Evolutionary conservation across 345 rosid genomes (phyloP), one percentile per base, ranked within the genome.

Genomic region (Laguncularia racemosa): DNA sequence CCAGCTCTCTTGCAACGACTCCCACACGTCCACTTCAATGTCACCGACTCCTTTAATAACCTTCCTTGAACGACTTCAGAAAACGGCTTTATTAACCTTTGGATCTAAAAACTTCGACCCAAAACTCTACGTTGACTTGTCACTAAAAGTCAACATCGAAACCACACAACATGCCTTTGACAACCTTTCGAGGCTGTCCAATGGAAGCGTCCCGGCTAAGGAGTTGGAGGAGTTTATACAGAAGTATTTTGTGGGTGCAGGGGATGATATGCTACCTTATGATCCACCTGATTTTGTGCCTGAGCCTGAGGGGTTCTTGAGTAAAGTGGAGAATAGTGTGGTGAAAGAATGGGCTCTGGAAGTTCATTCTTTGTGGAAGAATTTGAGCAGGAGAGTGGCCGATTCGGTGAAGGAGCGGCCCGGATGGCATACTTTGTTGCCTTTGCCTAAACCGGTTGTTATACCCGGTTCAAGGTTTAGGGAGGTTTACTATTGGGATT

Each of bases 401-500:
- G 67, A 48, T 26, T 66, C 77, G 1, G 91, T 85, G 2, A 54
- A 13, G 44, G 64, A 77, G 52, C 73, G 53, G 7, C 82, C 89
- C 3, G 86, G 78, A 10, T 65, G 67, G 52, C 96, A 91, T 60
- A 88, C 91, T 60, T 56, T 85, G 73, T 78, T 91, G 23, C 84
- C 86, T 26, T 69, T 91, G 71, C 89, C 96, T 15, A 75, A 65
- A 59, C 68, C 85, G 45, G 75, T 71, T 44, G 62, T 91, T 3
- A 59, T 91, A 19, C 91, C 96, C 23, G 97, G 97, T 16, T 85
- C 93, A 16, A 75, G 97, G 55, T 87, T 90, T 47, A 56, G 78
- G 21, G 96, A 88, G 67, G 85, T 85, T n/a, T 91, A 88, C 63
- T 83, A 88, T 67, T 88, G 97, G 95, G 97, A 91, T 71, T 87